phyloP scores from a whole-genome alignment of 2,329 filamentous ascomycete genomes.

The Claviceps digitariae region DNA sequence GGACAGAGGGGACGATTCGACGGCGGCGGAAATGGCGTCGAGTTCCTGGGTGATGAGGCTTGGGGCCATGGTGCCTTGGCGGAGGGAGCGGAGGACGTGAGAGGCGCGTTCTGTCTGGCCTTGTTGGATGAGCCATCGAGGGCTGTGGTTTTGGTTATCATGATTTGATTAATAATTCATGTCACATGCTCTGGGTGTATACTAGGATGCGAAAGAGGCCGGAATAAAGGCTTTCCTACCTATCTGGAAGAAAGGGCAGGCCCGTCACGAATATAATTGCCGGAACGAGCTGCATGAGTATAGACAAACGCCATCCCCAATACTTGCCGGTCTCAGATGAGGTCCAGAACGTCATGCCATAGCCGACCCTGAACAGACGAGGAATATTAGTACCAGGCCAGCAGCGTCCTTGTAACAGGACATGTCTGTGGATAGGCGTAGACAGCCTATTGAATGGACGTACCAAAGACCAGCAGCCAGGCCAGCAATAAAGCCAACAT shows the following conservation, averaged over 20 bases:
- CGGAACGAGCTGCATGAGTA: slow-evolving; percentile 38
- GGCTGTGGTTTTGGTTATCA: slow-evolving; percentile 15
- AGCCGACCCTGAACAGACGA: slow-evolving; percentile 33
- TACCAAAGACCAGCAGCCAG: slow-evolving; percentile 42
- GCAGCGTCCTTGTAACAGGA: neutral
- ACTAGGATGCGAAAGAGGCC: neutral
- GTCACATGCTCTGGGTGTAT: neutral
- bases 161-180: neutral
- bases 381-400: neutral
- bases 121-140: slow-evolving; percentile 44
- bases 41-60: slow-evolving; percentile 29
- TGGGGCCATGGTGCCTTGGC: slow-evolving; percentile 26
- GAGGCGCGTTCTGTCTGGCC: slow-evolving; percentile 28
- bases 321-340: slow-evolving; percentile 22
- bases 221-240: slow-evolving; percentile 27
- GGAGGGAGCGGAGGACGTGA: slow-evolving; percentile 32
- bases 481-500: slow-evolving; percentile 42
- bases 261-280: slow-evolving; percentile 34
- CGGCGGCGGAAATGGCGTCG: slow-evolving; percentile 30
- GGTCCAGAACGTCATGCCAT: slow-evolving; percentile 40
- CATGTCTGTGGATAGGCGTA: neutral
- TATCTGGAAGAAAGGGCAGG: slow-evolving; percentile 39
- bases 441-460: slow-evolving; percentile 2
- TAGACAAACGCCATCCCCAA: slow-evolving; percentile 39
- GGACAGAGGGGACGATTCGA: slow-evolving; percentile 20